Conservation (phyloP, 2,329 filamentous ascomycete genomes). For the Rutstroemia sp. region DNA sequence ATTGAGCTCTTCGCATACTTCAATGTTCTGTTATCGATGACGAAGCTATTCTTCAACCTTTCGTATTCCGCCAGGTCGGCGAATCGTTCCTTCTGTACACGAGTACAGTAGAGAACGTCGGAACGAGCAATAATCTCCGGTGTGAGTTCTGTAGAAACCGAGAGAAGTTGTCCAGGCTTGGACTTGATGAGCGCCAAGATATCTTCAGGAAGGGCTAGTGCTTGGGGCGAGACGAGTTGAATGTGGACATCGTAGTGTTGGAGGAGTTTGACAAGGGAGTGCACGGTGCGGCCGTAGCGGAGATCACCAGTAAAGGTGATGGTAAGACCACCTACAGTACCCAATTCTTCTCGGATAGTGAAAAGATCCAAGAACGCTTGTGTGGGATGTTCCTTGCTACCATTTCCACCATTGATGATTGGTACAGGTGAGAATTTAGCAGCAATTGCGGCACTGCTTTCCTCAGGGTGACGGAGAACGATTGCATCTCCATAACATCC, state of each 20-base stretch:
- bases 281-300: constrained; percentile 86
- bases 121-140: constrained; percentile 78
- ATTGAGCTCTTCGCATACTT: constrained; percentile 88
- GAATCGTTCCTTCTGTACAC: constrained; percentile 95
- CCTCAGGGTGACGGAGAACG: constrained; percentile 88
- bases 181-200: constrained; percentile 64
- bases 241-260: constrained; percentile 93
- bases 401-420: constrained; percentile 95
- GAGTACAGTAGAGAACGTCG: constrained; percentile 94
- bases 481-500: constrained; percentile 92
- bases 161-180: constrained; percentile 66
- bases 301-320: constrained; percentile 96
- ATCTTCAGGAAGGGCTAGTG: constrained; percentile 66
- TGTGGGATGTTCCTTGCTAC: constrained; percentile 90
- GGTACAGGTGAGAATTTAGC: constrained; percentile 84
- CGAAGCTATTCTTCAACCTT: constrained; percentile 76
- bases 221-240: constrained; percentile 80
- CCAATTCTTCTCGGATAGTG: constrained; percentile 95
- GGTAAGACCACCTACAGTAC: constrained; percentile 88
- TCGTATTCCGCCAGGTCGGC: constrained; percentile 75
- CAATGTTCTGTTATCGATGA: constrained; percentile 84
- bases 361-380: constrained; percentile 97
- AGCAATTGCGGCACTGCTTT: constrained; percentile 71
- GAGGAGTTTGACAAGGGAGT: constrained; percentile 89
- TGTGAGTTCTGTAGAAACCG: constrained; percentile 71